Base-by-base conservation (phyloP, 495 filamentous ascomycete genomes). In the Podospora sp. region DNA sequence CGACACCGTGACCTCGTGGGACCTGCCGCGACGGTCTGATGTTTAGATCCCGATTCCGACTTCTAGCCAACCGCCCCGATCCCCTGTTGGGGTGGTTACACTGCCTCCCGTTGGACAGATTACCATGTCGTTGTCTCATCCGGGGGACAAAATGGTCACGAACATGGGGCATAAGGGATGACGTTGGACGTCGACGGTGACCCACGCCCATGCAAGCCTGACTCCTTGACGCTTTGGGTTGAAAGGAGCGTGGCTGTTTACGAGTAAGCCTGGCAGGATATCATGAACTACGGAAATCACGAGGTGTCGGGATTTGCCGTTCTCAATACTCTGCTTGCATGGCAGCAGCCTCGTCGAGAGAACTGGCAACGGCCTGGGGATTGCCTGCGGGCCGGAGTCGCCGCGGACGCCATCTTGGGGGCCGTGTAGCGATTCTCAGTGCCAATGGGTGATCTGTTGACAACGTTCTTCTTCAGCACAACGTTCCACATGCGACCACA, bases 401-500 rank as follows among this genome's bases (percentile, higher is more conserved):
- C 29, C 29, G 8, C 29, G 4, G 29, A 33, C 8, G 29, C 29
- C 29, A 33, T 4, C 29, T 8, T 33, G 29, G 29, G 3, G 29
- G 29, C 29, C 8, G 3, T 33, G 3, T 33, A 8, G 29, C 29
- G 29, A 8, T 11, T 6, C 40, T 11, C 12, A 11, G 40, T 12
- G 2, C 9, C 12, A 46, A 46, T 11, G 16, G 11, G 40, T 18
- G 40, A 18, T 14, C 40, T 14, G 40, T 46, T 46, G 40, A 46
- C 12, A 46, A 6, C 40, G 12, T 46, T 11, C 2, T 6, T 4
- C 16, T 18, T 2, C 16, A 18, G 2, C 40, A 12, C 40, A 6
- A 14, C 11, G 2, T 46, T 6, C 40, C 25, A 33, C 56, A 59
- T 59, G 33, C 56, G 56, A 59, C 25, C 56, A 59, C 33, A 59